Conservation (phyloP, 495 filamentous ascomycete species). For the Hamigera avellanea region DNA sequence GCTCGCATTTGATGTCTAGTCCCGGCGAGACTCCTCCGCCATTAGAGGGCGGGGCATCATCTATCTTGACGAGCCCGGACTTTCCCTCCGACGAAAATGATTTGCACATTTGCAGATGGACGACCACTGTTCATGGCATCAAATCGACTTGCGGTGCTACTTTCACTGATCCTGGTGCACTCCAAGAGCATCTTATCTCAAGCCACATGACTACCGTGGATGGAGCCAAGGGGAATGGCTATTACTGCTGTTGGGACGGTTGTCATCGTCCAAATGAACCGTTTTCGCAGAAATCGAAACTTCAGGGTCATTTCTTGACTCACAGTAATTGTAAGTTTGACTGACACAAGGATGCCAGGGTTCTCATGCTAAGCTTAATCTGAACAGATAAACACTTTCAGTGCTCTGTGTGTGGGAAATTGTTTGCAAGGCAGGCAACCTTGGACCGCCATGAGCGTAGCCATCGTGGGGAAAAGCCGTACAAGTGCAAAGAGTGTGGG, state of each 20-base stretch:
- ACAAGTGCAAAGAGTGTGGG: slow-evolving; percentile 31
- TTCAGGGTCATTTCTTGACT: slow-evolving; percentile 37
- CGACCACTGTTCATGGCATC: slow-evolving; percentile 15
- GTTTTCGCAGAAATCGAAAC: slow-evolving; percentile 38
- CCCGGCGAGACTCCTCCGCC: slow-evolving; percentile 34
- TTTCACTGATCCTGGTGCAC: slow-evolving; percentile 23
- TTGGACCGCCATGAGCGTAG: slow-evolving; percentile 40
- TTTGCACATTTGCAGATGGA: slow-evolving; percentile 29
- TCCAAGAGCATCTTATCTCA: slow-evolving; percentile 32
- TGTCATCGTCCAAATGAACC: slow-evolving; percentile 35
- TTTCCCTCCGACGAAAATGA: slow-evolving; percentile 23
- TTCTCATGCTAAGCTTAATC: background rate
- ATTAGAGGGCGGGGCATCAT: slow-evolving; percentile 26
- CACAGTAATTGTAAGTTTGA: slow-evolving; percentile 34
- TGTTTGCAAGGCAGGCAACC: slow-evolving; percentile 35
- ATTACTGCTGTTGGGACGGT: slow-evolving; percentile 38
- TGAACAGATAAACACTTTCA: slow-evolving; percentile 32
- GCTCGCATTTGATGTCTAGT: slow-evolving; percentile 29
- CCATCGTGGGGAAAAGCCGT: slow-evolving; percentile 42
- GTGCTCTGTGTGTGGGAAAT: slow-evolving; percentile 35
- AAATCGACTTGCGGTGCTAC: slow-evolving; percentile 22
- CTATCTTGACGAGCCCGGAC: slow-evolving; percentile 29
- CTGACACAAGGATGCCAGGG: too few species aligned
- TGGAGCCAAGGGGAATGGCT: slow-evolving; percentile 34
- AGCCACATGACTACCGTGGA: slow-evolving; percentile 29